These are phyloP conservation scores for Aspergillus uvarum DNA, from an alignment of 2,329 filamentous ascomycete species.

Conservation along the genomic window DNA sequence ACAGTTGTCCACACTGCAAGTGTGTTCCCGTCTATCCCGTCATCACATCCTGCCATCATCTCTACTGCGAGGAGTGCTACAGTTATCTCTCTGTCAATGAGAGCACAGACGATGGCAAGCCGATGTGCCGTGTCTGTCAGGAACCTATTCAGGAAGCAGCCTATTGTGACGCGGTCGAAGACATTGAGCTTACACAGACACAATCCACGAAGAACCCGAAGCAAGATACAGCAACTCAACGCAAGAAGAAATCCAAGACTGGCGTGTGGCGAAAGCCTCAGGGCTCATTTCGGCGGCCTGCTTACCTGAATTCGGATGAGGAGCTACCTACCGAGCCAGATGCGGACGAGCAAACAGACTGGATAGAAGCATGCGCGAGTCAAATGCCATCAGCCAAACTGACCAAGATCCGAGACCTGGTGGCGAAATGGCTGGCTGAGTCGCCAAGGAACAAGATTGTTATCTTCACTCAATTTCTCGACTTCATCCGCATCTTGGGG, in stretches of 20 bases:
- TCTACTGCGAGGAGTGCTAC: conserved; percentile 56
- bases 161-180: conserved; percentile 11
- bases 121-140: conserved; percentile 21
- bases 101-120: conserved; percentile 27
- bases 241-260: neutral
- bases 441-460: conserved; percentile 56
- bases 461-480: conserved; percentile 60
- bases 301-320: neutral
- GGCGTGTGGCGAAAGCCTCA: neutral
- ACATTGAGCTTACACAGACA: neutral
- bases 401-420: conserved; percentile 32
- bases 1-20: conserved; percentile 47
- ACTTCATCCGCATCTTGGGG: conserved; percentile 53
- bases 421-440: conserved; percentile 44
- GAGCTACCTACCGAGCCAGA: neutral
- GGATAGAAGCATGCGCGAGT: conserved; percentile 24
- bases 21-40: conserved; percentile 40
- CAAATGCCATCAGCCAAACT: conserved; percentile 44
- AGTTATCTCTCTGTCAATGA: neutral
- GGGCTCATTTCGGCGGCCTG: neutral
- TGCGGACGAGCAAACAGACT: conserved; percentile 24
- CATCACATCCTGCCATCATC: conserved; percentile 55
- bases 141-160: conserved; percentile 17
- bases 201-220: neutral
- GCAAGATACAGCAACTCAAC: neutral